A percentile compares a stretch with the other conserved stretches of the same genome.
These are phyloP conservation scores for Phytophthora lateralis DNA, from an alignment of 352 stramenopile species.

Conservation along the genomic window DNA sequence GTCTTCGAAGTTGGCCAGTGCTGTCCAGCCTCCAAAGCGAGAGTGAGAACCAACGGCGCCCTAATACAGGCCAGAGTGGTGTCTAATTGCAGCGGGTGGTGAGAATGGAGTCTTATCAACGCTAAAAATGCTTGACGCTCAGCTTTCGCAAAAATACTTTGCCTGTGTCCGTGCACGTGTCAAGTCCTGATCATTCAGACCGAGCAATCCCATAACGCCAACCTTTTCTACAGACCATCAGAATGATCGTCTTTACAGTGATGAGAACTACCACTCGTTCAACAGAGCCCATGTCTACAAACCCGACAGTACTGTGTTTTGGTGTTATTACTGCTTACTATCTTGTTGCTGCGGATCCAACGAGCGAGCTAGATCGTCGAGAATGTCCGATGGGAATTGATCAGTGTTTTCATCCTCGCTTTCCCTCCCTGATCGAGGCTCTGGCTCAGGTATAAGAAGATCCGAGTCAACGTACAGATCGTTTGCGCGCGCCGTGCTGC, in stretches of 20 bases:
- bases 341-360: constrained; percentile 23
- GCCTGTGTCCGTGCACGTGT: not conserved
- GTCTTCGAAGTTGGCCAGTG: not conserved
- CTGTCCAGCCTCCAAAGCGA: constrained; percentile 17
- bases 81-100: constrained; percentile 25
- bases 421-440: constrained; percentile 10
- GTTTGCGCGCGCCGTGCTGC: constrained; percentile 11
- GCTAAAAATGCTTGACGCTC: constrained; percentile 24
- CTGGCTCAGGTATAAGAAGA: constrained; percentile 17
- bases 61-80: not conserved
- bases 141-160: constrained; percentile 20
- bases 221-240: not conserved
- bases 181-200: constrained; percentile 1
- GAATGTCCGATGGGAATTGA: constrained; percentile 27
- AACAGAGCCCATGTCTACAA: not conserved
- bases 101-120: constrained; percentile 24
- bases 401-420: constrained; percentile 32
- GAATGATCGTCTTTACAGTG: not conserved
- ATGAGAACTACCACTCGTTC: not conserved
- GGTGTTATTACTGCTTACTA: constrained; percentile 8
- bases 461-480: constrained; percentile 16
- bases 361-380: constrained; percentile 29
- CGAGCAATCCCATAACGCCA: not conserved
- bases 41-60: constrained; percentile 20
- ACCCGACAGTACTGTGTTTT: not conserved